phyloP scores from a whole-genome alignment of 768 basidiomycete species.

The Pisolithus albus region DNA sequence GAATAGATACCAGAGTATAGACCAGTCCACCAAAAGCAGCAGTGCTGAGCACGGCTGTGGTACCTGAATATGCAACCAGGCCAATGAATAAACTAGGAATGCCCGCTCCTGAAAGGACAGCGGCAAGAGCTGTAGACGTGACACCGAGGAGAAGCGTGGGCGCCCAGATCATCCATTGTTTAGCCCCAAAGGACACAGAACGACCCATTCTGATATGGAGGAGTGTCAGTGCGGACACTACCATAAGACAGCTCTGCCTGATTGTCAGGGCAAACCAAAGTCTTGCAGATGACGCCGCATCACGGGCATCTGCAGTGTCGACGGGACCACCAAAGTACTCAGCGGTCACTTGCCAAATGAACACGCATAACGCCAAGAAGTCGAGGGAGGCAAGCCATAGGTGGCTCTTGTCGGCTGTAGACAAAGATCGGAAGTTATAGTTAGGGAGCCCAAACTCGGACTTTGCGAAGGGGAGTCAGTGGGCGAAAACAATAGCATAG shows the following conservation, averaged over 20 bases:
- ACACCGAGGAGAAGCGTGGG: constrained; percentile 50
- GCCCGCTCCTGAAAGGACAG: constrained; percentile 48
- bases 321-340: constrained; percentile 45
- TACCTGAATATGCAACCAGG: constrained; percentile 49
- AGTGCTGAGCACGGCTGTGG: constrained; percentile 45
- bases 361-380: constrained; percentile 51
- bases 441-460: constrained; percentile 71
- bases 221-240: constrained; percentile 54
- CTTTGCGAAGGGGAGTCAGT: constrained; percentile 30
- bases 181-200: constrained; percentile 61
- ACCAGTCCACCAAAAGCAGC: constrained; percentile 53
- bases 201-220: constrained; percentile 66
- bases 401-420: constrained; percentile 63
- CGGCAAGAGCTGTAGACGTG: constrained; percentile 54
- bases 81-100: constrained; percentile 54
- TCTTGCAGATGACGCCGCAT: constrained; percentile 49
- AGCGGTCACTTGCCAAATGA: constrained; percentile 58
- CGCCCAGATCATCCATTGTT: constrained; percentile 69
- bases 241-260: constrained; percentile 61
- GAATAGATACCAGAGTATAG: constrained; percentile 57
- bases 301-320: constrained; percentile 37
- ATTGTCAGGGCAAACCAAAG: constrained; percentile 66
- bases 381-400: constrained; percentile 69
- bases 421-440: constrained; percentile 48
- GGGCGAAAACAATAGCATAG: background rate